Base-by-base conservation (phyloP, 225 moss, liverwort and hornwort species). In the Sphagnum contortum region DNA sequence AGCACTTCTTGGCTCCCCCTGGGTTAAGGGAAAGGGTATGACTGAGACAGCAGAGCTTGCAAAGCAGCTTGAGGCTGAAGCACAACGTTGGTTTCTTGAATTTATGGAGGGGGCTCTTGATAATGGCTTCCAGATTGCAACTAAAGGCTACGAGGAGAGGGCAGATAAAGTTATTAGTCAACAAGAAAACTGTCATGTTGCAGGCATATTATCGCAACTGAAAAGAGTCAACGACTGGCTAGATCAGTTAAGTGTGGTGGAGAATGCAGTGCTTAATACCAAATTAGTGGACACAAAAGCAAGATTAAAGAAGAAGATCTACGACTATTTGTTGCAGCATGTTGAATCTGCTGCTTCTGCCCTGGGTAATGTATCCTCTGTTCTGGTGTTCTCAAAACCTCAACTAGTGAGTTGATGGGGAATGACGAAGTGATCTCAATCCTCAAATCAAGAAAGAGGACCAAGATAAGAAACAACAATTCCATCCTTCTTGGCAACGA, bases 161-260 rank as follows among this genome's bases (percentile, higher is more conserved):
- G 80, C 75, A 5, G 75, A 81, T n/a, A 84, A 84, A 66, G 75
- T 84, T 5, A 73, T 84, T 75, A 84, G 84, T 64, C 80, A 88
- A 70, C 88, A 88, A 69, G 89, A 94, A 67, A 91, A 89, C 48
- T 87, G 89, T 61, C 89, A 94, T 66, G 89, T 94, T 49, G 94
- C 94, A 49, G 82, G 87, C 45, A 91, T 94, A 86, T 57, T 94
- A 65, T 94, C 94, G 67, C 91, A 91, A 68, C 80, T 94, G 69
- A 94, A 94, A 72, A 80, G 94, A 52, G 94, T 94, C 2, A 94
- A 94, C 52, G 94, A 94, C 62, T 94, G 94, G 94, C 69, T 94
- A 75, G 94, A 94, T 60, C 88, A 86, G 65, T 81, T 94, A 57
- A 84, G 85, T 10, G 79, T 85, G 49, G 63, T 66, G 4, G 74